These are phyloP conservation scores for Bombardia bombarda DNA, from an alignment of 495 filamentous ascomycete species.

Conservation along the genomic window DNA sequence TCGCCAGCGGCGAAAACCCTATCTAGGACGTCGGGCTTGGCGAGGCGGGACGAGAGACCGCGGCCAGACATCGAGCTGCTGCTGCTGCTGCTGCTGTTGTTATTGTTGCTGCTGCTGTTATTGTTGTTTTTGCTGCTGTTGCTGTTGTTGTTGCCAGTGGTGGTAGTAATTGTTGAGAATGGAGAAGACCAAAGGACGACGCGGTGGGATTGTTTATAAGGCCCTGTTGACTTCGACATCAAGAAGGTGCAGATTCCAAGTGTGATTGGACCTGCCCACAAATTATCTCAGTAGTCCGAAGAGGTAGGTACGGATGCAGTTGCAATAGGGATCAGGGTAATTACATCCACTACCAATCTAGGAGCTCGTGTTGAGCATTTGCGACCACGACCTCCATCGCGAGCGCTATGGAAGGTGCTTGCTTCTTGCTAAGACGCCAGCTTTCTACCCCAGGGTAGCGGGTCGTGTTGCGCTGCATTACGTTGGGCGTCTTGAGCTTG, in stretches of 20 bases:
- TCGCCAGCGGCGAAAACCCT: conserved; percentile 1
- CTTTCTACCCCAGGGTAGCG: background rate
- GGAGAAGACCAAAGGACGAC: background rate
- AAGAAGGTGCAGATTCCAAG: conserved; percentile 4
- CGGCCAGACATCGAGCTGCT: background rate
- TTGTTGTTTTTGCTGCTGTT: background rate
- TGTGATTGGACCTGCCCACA: background rate
- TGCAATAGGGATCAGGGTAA: background rate
- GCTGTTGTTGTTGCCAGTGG: background rate
- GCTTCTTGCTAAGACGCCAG: background rate
- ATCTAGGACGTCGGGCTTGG: background rate
- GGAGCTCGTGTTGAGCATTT: background rate
- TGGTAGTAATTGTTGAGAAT: conserved; percentile 5
- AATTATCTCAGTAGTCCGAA: background rate
- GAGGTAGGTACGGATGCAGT: background rate
- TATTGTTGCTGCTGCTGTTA: background rate
- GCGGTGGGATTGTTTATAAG: conserved; percentile 6
- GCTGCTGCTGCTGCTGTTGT: background rate
- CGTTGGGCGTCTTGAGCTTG: background rate
- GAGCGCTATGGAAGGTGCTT: background rate
- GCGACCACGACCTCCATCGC: background rate
- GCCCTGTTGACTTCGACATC: conserved; percentile 7
- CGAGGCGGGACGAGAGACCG: background rate
- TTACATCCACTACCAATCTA: background rate
- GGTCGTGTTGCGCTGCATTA: background rate